Evolutionary conservation across 1,284 basidiomycete species (phyloP), one percentile per base, ranked within the genome.

Genomic region (Heterobasidion parviporum): DNA sequence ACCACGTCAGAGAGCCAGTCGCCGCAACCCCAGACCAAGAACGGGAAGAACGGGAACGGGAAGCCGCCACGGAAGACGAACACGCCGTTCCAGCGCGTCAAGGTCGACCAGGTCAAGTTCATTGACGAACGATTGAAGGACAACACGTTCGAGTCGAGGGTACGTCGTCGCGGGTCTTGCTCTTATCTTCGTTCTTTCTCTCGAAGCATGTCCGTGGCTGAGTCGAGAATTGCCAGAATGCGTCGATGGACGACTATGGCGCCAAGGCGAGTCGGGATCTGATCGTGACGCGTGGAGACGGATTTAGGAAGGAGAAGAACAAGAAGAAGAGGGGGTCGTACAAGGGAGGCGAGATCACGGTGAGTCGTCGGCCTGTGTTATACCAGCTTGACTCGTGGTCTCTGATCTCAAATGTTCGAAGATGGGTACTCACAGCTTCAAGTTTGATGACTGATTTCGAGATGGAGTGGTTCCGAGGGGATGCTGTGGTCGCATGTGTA

Each of bases 271-370:
- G 85, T 59, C 78, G 81, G 50, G 96, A 98, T 71, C 75, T 99
- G 58, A 89, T 97, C 62, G 90, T 95, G 20, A 98, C 96, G 2
- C 82, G 93, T 6, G 96, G 96, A 10, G 89, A 90, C 51, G 92
- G 92, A 8, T 99, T 99, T 78, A 83, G 94, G 55, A 99, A 98
- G 73, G 96, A 98, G 77, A 98, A 99, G 76, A 98, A 98, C 76
- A 99, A 99, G 83, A 98, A 98, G 77, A 98, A 99, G 75, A 79
- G 90, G 63, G 96, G 94, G 3, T 92, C 88, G 61, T 96, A 97
- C 71, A 82, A 82, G 52, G 94, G 94, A 16, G 94, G 94, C 38
- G 90, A 93, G 64, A 97, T 97, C 60, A 94, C 92, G 38, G 89
- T 93, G 66, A 68, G 26, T 5, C 26, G 26, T 26, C 26, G 26